Conservation (phyloP, 1,139 yeast genomes). For the Blastobotrys persicus region DNA sequence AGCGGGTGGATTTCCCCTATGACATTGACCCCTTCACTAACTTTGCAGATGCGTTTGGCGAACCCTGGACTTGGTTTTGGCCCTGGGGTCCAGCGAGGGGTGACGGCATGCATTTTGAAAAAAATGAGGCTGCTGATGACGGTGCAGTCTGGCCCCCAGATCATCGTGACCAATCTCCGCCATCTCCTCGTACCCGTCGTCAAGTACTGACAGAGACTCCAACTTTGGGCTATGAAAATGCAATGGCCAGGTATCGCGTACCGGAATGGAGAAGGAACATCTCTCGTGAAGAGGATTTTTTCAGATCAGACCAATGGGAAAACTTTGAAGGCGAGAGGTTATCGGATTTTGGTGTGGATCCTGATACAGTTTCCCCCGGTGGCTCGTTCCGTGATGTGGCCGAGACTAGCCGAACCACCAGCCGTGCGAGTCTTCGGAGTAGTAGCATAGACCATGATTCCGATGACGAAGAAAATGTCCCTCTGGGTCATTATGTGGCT, state of each 20-base stretch:
- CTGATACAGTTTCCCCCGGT: conserved; percentile 41
- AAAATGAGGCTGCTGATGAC: conserved; percentile 58
- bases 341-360: conserved; percentile 84
- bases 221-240: conserved; percentile 12
- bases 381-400: not conserved
- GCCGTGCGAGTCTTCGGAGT: conserved; percentile 1
- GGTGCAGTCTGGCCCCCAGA: conserved; percentile 74
- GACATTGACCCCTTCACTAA: conserved; percentile 63
- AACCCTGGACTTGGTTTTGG: conserved; percentile 51
- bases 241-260: conserved; percentile 4
- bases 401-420: not conserved
- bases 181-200: conserved; percentile 12
- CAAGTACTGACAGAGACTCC: not conserved
- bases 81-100: conserved; percentile 66
- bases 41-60: conserved; percentile 41
- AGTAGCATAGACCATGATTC: not conserved
- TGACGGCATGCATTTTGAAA: conserved; percentile 51
- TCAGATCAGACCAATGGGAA: conserved; percentile 57
- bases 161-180: conserved; percentile 52
- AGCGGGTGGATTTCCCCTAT: conserved; percentile 65
- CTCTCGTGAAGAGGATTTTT: conserved; percentile 33
- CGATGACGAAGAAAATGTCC: conserved; percentile 22
- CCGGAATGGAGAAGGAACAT: conserved; percentile 25
- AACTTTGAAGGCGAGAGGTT: conserved; percentile 80
- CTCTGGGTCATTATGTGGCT: conserved; percentile 18